Percentiles rank a stretch among this genome's conserved stretches.
phyloP scores from a whole-genome alignment of 768 basidiomycete genomes.

The Crucibulum laeve region DNA sequence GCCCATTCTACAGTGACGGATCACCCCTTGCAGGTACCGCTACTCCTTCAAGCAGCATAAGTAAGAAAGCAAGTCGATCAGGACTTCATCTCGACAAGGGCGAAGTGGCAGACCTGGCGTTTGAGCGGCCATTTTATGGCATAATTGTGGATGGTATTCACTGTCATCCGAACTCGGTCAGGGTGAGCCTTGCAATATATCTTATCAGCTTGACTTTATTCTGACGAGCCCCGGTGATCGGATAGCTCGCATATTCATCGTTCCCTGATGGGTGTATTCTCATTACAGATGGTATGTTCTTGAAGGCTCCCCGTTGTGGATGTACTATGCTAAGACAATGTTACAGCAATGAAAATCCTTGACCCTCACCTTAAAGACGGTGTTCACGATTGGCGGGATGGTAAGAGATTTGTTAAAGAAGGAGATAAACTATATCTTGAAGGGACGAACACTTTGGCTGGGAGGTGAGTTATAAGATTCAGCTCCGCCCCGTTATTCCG shows the following conservation, averaged over 20 bases:
- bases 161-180: slow-evolving; percentile 85
- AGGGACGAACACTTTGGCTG: slow-evolving; percentile 85
- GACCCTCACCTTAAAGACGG: slow-evolving; percentile 85
- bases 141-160: slow-evolving; percentile 91
- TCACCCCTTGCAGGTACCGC: slow-evolving; percentile 1
- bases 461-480: slow-evolving; percentile 52
- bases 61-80: slow-evolving; percentile 17
- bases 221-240: slow-evolving; percentile 2
- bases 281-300: slow-evolving; percentile 75
- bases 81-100: slow-evolving; percentile 44
- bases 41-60: slow-evolving; percentile 1
- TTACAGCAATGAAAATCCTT: slow-evolving; percentile 75
- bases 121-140: slow-evolving; percentile 76
- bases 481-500: neutral
- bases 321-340: neutral
- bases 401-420: slow-evolving; percentile 73
- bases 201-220: neutral
- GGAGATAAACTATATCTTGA: slow-evolving; percentile 79
- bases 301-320: neutral
- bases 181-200: slow-evolving; percentile 42
- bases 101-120: slow-evolving; percentile 46
- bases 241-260: slow-evolving; percentile 75
- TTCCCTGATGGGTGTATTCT: slow-evolving; percentile 84
- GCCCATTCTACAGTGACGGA: slow-evolving; percentile 26
- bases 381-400: slow-evolving; percentile 84